Evolutionary conservation across 2,329 filamentous ascomycete genomes (phyloP).

Genomic region (Ceratocystis colombiana): DNA sequence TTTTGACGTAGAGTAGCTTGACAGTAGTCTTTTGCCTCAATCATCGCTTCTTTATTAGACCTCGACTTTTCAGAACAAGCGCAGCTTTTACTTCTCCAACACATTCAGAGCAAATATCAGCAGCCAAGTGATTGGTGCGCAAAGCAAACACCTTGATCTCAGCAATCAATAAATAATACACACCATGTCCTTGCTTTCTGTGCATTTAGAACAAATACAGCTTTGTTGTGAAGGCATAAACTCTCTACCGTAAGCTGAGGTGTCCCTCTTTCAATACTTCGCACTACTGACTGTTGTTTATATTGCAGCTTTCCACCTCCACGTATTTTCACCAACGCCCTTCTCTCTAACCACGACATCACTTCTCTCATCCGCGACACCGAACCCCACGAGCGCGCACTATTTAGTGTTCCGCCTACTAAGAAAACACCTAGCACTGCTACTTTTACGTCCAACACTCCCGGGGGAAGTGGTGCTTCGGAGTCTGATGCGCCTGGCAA

Average conservation of each 20-base stretch:
- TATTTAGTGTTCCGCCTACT: conserved; percentile 75
- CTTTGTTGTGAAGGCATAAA: conserved; percentile 68
- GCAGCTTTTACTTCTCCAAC: too few species aligned
- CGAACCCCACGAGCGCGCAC: conserved; percentile 82
- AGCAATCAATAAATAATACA: not conserved
- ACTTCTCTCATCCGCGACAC: conserved; percentile 91
- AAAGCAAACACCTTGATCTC: not conserved
- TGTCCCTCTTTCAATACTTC: not conserved
- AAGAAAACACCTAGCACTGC: conserved; percentile 36
- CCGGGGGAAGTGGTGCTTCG: conserved; percentile 34
- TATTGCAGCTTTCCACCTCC: conserved; percentile 67
- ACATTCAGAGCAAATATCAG: too few species aligned
- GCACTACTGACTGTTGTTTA: conserved; percentile 24
- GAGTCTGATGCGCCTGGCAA: conserved; percentile 32
- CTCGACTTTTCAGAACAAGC: not conserved
- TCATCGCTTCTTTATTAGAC: not conserved
- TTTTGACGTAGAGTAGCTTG: not conserved
- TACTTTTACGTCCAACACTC: conserved; percentile 28
- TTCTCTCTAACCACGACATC: conserved; percentile 82
- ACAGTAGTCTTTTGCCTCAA: not conserved
- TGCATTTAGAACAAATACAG: conserved; percentile 66
- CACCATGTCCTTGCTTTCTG: conserved; percentile 57
- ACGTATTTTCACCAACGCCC: conserved; percentile 91
- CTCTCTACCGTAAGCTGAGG: conserved; percentile 54
- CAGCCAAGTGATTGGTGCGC: too few species aligned